Base-by-base conservation (phyloP, 257 asterid genomes). In the Salvia miltiorrhiza region DNA sequence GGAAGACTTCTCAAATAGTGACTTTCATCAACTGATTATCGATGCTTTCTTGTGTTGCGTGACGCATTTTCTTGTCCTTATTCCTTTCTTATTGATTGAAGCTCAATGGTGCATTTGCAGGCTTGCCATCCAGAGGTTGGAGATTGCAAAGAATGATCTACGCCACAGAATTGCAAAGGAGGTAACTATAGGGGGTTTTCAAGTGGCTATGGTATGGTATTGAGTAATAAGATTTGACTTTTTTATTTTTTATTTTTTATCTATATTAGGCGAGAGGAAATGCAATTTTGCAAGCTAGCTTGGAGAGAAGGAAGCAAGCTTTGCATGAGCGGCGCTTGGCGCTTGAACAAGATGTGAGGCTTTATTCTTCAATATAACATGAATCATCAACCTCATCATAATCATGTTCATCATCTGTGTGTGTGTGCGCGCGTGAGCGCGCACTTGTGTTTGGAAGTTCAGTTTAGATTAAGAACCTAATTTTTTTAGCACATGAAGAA, bases 281-380 rank as follows among this genome's bases (percentile, higher is more conserved):
- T 84, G 98, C 98, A 21, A 88, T 93, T 74, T 76, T 93, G 83
- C 97, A 93, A 85, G 98, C 97, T 71, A 93, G 98, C 83, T 81
- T 93, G 84, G 97, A 93, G 82, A 87, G 96, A 76, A 83, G 98
- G 85, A 93, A 93, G 83, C 97, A 90, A 80, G 96, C 95, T 74
- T 84, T 93, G 85, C 96, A 88, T 71, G 97, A 90, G 81, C 90
- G 96, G 12, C 96, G 96, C 33, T 85, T 90, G 79, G 98, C 94
- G 5, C 98, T 93, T 39, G 98, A 93, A 80, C 98, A 90, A 83
- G 98, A 93, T 86, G 98, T 93, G 83, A 66, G 92, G 50, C 37
- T 56, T 49, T 59, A 11, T 39, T 73, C 39, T 49, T 2, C 17
- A 37, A 20, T 20, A 52, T 20, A 9, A 40, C 30, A 23, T 52